These are phyloP conservation scores for Colletotrichum somersetense DNA, from an alignment of 2,329 filamentous ascomycete genomes.

Conservation along the genomic window DNA sequence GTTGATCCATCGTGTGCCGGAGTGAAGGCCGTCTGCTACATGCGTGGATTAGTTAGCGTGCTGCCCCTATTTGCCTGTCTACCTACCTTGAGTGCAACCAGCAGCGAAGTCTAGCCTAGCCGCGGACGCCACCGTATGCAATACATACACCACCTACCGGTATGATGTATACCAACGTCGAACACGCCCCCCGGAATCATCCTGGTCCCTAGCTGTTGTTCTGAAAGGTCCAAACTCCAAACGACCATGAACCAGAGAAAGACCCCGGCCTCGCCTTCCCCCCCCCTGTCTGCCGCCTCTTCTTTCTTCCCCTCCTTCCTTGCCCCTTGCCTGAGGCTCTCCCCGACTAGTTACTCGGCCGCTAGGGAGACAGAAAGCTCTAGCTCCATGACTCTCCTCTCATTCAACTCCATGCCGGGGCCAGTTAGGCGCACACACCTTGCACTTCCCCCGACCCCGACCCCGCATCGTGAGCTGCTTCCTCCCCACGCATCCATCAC, in stretches of 20 bases:
- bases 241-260: conserved; percentile 1
- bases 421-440: background rate
- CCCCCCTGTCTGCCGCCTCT: conserved; percentile 3
- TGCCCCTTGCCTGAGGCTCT: background rate
- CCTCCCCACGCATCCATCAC: conserved; percentile 41
- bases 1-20: conserved; percentile 32
- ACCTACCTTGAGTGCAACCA: too few relatives aligned
- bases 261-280: background rate
- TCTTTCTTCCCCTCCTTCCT: conserved; percentile 13
- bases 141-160: background rate
- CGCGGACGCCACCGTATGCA: conserved; percentile 16
- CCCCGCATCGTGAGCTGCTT: background rate
- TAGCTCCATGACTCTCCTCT: conserved; percentile 10
- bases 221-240: conserved; percentile 9
- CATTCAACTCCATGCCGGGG: background rate
- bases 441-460: background rate
- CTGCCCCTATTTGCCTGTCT: background rate
- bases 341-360: background rate
- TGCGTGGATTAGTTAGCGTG: background rate
- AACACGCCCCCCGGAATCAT: conserved; percentile 21
- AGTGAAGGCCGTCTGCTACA: conserved; percentile 34
- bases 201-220: conserved; percentile 21
- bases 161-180: background rate
- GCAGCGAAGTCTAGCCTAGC: background rate
- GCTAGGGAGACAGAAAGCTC: conserved; percentile 9